A percentile compares a stretch with the other conserved stretches of the same genome.
Evolutionary conservation across 768 basidiomycete species (phyloP).

Genomic region (Pholiota molesta): DNA sequence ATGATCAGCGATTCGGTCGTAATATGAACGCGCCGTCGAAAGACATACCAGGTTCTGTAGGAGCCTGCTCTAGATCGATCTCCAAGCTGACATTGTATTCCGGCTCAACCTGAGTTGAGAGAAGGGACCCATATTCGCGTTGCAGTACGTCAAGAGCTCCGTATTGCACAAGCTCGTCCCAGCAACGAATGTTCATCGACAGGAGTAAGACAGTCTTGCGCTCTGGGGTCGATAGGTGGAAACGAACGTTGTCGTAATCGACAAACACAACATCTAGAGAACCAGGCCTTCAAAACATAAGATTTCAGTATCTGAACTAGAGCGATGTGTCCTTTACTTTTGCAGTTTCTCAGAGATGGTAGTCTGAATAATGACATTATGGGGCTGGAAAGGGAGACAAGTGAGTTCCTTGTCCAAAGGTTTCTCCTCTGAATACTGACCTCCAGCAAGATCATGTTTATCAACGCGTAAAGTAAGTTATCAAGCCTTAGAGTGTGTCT

Average conservation of each 20-base stretch:
- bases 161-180: constrained; percentile 88
- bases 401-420: neutral
- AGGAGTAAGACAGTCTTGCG: constrained; percentile 81
- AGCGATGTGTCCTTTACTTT: constrained; percentile 54
- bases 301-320: neutral
- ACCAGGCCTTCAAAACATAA: constrained; percentile 63
- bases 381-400: constrained; percentile 1
- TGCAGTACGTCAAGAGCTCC: constrained; percentile 81
- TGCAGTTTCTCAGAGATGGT: constrained; percentile 84
- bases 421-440: neutral
- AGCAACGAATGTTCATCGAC: constrained; percentile 97
- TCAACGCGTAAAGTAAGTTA: neutral
- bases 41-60: constrained; percentile 72
- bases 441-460: constrained; percentile 8
- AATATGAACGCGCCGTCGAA: neutral
- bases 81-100: constrained; percentile 89
- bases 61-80: constrained; percentile 87
- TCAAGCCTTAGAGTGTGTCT: neutral
- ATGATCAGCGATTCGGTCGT: constrained; percentile 15
- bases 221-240: constrained; percentile 88
- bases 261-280: constrained; percentile 95
- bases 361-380: constrained; percentile 72
- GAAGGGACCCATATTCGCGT: constrained; percentile 79
- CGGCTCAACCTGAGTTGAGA: constrained; percentile 71
- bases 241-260: constrained; percentile 96